A percentile compares a stretch with the other conserved stretches of the same genome.
These are phyloP conservation scores for Insectozyma bohioensis DNA, from an alignment of 1,139 yeast species.

Conservation along the genomic window DNA sequence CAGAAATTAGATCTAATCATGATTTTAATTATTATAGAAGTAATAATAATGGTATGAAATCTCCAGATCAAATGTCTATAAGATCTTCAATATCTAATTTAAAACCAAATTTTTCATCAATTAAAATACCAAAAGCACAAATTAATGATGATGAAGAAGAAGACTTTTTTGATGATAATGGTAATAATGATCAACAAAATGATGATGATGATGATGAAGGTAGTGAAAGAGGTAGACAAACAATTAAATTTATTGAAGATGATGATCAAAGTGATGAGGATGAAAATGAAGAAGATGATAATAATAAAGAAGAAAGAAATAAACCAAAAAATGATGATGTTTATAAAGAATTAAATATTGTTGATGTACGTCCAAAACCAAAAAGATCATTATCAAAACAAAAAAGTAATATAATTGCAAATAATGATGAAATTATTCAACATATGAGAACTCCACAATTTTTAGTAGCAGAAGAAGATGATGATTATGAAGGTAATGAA, in stretches of 20 bases:
- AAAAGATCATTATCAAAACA: slow-evolving; percentile 1
- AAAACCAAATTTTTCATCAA: slow-evolving; percentile 76
- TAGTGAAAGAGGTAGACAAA: slow-evolving; percentile 11
- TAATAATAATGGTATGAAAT: slow-evolving; percentile 8
- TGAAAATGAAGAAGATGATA: slow-evolving; percentile 2
- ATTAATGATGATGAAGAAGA: slow-evolving; percentile 60
- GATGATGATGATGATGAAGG: slow-evolving; percentile 16
- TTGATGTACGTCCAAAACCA: slow-evolving; percentile 1
- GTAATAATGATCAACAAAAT: slow-evolving; percentile 22
- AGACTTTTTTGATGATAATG: slow-evolving; percentile 21
- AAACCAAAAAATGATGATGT: slow-evolving; percentile 10
- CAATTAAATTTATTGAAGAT: slow-evolving; percentile 13
- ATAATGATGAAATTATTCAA: slow-evolving; percentile 38
- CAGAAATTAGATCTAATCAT: no score
- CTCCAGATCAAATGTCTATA: slow-evolving; percentile 27
- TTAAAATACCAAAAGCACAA: slow-evolving; percentile 72
- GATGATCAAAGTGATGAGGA: slow-evolving; percentile 21
- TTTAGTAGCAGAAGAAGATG: slow-evolving; percentile 30
- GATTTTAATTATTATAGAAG: no score
- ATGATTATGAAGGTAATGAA: slow-evolving; percentile 15
- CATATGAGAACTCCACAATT: slow-evolving; percentile 39
- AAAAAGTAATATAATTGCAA: slow-evolving; percentile 29
- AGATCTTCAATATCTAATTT: slow-evolving; percentile 37
- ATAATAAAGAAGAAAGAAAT: no score
- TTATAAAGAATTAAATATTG: background rate